Evolutionary conservation across 1,139 yeast species (phyloP).

Genomic region (Yamadazyma pseudoaaseri): DNA sequence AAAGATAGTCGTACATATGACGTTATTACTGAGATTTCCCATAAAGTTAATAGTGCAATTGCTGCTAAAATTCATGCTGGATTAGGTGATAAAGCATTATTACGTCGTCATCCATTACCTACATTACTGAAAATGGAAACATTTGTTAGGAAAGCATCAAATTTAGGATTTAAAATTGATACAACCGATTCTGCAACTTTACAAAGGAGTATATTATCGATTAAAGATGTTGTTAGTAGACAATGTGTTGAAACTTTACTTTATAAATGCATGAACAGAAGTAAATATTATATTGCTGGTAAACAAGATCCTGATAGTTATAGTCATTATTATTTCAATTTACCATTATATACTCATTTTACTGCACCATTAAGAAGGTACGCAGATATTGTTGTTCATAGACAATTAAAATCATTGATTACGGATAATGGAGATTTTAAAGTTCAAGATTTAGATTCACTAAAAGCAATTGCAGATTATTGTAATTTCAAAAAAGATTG

Average conservation of each 20-base stretch:
- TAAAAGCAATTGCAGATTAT: conserved; percentile 83
- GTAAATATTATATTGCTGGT: conserved; percentile 87
- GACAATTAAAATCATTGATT: conserved; percentile 77
- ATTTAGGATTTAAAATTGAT: conserved; percentile 69
- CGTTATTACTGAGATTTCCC: conserved; percentile 71
- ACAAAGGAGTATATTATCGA: conserved; percentile 65
- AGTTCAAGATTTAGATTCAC: conserved; percentile 56
- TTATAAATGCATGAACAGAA: conserved; percentile 80
- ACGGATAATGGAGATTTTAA: conserved; percentile 22
- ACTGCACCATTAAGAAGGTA: conserved; percentile 91
- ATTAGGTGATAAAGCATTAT: conserved; percentile 76
- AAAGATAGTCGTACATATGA: conserved; percentile 58
- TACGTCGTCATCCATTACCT: conserved; percentile 88
- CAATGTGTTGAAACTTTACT: conserved; percentile 77
- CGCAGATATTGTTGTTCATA: conserved; percentile 88
- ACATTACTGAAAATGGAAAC: conserved; percentile 79
- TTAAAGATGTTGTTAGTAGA: conserved; percentile 64
- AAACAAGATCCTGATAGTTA: conserved; percentile 77
- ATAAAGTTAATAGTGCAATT: conserved; percentile 80
- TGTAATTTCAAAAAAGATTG: conserved; percentile 96
- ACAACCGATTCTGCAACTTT: conserved; percentile 72
- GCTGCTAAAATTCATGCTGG: conserved; percentile 79
- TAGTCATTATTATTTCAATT: conserved; percentile 76
- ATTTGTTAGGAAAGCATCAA: conserved; percentile 66
- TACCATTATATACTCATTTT: conserved; percentile 89